Conservation (phyloP, 306 rosid genomes). For the Comarum palustre region DNA sequence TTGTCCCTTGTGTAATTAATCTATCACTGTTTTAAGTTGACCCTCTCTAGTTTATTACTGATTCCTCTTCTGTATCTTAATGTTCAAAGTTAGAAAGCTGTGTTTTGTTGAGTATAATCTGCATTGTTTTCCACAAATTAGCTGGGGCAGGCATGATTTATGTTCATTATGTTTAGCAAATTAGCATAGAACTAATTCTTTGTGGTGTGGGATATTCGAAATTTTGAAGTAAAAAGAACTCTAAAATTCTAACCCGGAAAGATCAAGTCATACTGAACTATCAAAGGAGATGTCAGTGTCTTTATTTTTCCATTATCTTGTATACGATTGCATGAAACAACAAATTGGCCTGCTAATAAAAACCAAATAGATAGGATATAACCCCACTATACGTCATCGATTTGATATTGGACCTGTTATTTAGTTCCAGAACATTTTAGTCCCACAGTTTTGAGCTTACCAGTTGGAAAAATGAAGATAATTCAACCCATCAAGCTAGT, state of each 20-base stretch:
- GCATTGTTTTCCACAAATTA: neutral
- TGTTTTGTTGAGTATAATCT: neutral
- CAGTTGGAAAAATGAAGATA: neutral
- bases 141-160: neutral
- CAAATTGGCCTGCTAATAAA: neutral
- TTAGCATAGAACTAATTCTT: neutral
- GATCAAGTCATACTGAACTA: neutral
- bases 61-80: neutral
- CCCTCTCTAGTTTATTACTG: conserved; percentile 4
- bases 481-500: neutral
- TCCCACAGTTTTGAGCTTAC: neutral
- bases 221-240: neutral
- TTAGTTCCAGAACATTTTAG: neutral
- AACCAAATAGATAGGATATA: neutral
- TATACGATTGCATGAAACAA: neutral
- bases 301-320: neutral
- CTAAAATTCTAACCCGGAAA: neutral
- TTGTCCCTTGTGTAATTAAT: conserved; percentile 10
- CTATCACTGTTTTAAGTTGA: conserved; percentile 19
- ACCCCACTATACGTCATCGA: neutral
- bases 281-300: neutral
- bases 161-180: neutral
- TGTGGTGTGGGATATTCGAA: neutral
- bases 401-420: neutral
- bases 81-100: neutral